These are phyloP conservation scores for Canavalia ensiformis DNA, from an alignment of 306 rosid species.

Conservation along the genomic window DNA sequence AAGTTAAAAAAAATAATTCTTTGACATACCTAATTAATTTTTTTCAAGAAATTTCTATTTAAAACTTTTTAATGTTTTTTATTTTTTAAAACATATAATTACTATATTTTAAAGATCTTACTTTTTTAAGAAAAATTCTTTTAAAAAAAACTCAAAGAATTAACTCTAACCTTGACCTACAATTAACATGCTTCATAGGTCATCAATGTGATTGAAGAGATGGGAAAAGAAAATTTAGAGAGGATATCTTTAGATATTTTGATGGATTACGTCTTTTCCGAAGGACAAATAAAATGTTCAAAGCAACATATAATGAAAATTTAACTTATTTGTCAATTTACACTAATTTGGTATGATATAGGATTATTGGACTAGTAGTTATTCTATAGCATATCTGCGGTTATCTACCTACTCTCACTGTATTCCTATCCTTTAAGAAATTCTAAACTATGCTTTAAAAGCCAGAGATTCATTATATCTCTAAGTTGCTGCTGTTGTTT, in stretches of 20 bases:
- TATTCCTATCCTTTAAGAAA: slow-evolving; percentile 11
- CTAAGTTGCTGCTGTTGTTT: slow-evolving; percentile 39
- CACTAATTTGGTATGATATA: neutral
- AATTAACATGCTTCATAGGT: slow-evolving; percentile 5
- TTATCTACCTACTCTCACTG: slow-evolving; percentile 15
- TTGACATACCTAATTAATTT: neutral
- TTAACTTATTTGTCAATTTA: neutral
- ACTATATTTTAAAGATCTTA: too few species aligned
- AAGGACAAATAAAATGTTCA: neutral
- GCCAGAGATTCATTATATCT: slow-evolving; percentile 46
- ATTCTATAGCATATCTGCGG: neutral
- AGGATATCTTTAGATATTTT: slow-evolving; percentile 42
- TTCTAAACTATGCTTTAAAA: slow-evolving; percentile 19
- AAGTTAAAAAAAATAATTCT: neutral
- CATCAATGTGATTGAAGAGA: slow-evolving; percentile 18
- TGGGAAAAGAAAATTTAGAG: slow-evolving; percentile 29
- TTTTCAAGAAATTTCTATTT: neutral
- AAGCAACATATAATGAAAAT: neutral
- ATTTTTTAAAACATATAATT: too few species aligned
- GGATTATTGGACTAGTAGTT: slow-evolving; percentile 17
- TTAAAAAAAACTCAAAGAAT: neutral
- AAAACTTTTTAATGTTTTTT: too few species aligned
- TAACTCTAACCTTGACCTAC: neutral
- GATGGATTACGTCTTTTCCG: slow-evolving; percentile 43
- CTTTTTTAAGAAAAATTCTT: neutral